Evolutionary conservation across 2,329 filamentous ascomycete species (phyloP), one percentile per base, ranked within the genome.

Genomic region (Trichoderma arundinaceum): DNA sequence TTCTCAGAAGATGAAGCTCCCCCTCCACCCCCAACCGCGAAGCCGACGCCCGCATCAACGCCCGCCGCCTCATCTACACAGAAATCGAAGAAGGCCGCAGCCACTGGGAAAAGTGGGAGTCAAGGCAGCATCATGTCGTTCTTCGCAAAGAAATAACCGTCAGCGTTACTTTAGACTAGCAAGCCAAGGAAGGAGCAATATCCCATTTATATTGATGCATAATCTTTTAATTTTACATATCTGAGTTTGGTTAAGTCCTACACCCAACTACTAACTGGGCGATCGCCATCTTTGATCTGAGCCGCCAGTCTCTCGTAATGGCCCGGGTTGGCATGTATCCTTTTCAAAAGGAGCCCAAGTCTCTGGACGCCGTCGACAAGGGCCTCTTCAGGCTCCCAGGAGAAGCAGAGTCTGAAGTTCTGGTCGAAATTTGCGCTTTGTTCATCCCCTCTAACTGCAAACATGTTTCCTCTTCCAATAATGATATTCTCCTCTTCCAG

Each of bases 111-210:
- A 13, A 56, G 54, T 74, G 77, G 78, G 7, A 76, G 86, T 2
- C 90, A 92, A 73, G 92, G 93, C 3, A 96, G 84, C 75, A 96
- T 97, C 74, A 96, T 94, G 90, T 92, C 90, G 1, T 97, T 97
- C 79, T 97, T 97, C 77, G 84, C 85, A 48, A 97, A 96, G 81
- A 95, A 93, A 73, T 91, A 71, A 68, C 49, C 41, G 7, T 28
- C 4, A 22, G 13, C 5, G 15, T 48, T 35, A 49, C 8, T 17
- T 32, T 41, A 32, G 32, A 56, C 33, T 9, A 46, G 32, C 22
- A 43, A 19, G 13, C 7, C 35, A 28, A 35, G 15, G 43, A 28
- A 41, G 28, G 44, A 60, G 43, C 46, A n/a, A 8, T 51, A 10
- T 19, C 28, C n/a, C 38, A 60, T 60, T 15, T 49, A 39, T 12